phyloP scores from a whole-genome alignment of 1,139 yeast species.

The Geotrichum cucujoidarum region DNA sequence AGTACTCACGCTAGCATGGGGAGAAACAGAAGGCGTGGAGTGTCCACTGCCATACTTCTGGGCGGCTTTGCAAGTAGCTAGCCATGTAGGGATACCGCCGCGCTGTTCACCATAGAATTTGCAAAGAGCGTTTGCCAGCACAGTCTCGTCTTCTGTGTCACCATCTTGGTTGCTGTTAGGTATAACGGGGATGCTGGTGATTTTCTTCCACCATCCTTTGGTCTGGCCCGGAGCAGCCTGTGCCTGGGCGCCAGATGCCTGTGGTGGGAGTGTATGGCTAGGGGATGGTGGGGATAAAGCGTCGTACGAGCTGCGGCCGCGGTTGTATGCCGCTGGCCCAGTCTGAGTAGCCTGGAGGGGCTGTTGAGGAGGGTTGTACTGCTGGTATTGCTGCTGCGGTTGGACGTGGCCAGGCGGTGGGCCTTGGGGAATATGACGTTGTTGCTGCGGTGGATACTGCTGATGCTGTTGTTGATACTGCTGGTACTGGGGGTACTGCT shows the following conservation, averaged over 20 bases:
- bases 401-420: slow-evolving; percentile 1
- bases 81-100: slow-evolving; percentile 30
- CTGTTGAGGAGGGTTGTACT: background rate
- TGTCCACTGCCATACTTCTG: background rate
- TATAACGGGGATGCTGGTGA: slow-evolving; percentile 6
- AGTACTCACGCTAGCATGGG: background rate
- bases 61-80: slow-evolving; percentile 18
- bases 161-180: slow-evolving; percentile 33
- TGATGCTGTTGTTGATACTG: slow-evolving; percentile 2
- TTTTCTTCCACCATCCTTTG: slow-evolving; percentile 5
- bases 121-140: slow-evolving; percentile 35
- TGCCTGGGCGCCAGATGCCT: background rate
- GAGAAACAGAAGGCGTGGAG: background rate
- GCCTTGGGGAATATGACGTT: background rate
- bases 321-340: slow-evolving; percentile 1
- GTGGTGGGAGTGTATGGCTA: background rate
- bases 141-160: slow-evolving; percentile 35
- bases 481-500: slow-evolving; percentile 2
- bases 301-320: background rate
- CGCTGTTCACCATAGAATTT: slow-evolving; percentile 30
- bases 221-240: background rate
- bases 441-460: background rate
- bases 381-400: slow-evolving; percentile 1
- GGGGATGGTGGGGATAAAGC: background rate
- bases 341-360: background rate